Conservation (phyloP, 768 basidiomycete genomes). For the Collybia sp. region DNA sequence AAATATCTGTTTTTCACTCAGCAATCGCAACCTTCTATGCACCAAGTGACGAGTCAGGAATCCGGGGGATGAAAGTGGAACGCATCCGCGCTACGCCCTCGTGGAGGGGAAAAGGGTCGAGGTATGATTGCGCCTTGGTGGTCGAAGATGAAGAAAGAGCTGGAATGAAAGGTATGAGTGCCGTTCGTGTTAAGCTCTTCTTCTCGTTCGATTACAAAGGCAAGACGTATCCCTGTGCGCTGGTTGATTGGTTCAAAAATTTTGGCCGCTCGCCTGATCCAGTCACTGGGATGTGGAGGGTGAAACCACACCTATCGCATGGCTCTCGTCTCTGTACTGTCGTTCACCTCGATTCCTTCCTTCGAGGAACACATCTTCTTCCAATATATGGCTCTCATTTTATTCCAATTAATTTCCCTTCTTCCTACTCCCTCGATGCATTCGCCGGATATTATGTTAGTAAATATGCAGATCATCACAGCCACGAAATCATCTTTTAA, state of each 20-base stretch:
- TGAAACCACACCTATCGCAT: slow-evolving; percentile 7
- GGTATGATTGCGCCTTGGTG: slow-evolving; percentile 22
- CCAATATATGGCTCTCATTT: neutral
- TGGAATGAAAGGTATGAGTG: slow-evolving; percentile 18
- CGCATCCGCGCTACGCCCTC: slow-evolving; percentile 17
- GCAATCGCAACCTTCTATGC: slow-evolving; percentile 19
- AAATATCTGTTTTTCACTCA: slow-evolving; percentile 18
- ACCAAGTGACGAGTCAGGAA: slow-evolving; percentile 20
- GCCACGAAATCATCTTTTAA: neutral
- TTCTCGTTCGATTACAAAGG: slow-evolving; percentile 16
- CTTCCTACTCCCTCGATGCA: neutral
- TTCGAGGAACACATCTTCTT: neutral
- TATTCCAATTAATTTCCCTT: neutral
- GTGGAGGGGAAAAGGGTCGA: slow-evolving; percentile 12
- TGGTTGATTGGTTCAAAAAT: slow-evolving; percentile 24
- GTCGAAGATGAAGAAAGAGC: slow-evolving; percentile 3
- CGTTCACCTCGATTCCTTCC: neutral
- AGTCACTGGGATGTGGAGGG: slow-evolving; percentile 22
- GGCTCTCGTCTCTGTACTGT: neutral
- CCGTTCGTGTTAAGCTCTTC: slow-evolving; percentile 21
- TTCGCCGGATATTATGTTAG: neutral
- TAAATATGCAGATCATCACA: neutral
- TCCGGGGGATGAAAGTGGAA: slow-evolving; percentile 20
- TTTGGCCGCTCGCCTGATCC: slow-evolving; percentile 15
- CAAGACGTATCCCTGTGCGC: slow-evolving; percentile 18